Conservation (phyloP, 1,284 basidiomycete genomes). For the Boletus smithii region DNA sequence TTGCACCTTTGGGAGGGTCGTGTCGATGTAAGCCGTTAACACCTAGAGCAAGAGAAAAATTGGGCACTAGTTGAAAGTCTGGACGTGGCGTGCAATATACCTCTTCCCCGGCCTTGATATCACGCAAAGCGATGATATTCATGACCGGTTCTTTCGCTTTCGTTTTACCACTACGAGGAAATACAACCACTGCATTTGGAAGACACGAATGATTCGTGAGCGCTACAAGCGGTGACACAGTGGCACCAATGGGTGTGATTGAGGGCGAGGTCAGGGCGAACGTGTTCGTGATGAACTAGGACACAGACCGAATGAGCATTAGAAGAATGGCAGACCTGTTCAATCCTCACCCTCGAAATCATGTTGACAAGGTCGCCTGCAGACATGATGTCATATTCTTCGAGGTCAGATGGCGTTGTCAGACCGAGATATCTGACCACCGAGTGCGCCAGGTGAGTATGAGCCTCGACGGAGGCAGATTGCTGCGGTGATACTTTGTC, state of each 20-base stretch:
- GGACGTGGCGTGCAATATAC: constrained; percentile 37
- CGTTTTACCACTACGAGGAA: constrained; percentile 53
- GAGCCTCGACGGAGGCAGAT: constrained; percentile 48
- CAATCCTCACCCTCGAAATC: constrained; percentile 58
- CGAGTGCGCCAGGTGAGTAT: constrained; percentile 67
- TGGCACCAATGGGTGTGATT: constrained; percentile 76
- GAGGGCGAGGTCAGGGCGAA: constrained; percentile 79
- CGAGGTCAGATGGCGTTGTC: constrained; percentile 54
- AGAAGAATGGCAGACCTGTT: not conserved
- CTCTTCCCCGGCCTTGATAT: constrained; percentile 68
- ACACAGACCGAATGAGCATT: constrained; percentile 1
- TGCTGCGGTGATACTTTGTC: constrained; percentile 41
- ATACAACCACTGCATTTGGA: constrained; percentile 89
- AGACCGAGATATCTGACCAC: constrained; percentile 65
- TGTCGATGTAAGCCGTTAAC: constrained; percentile 82
- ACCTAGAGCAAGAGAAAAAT: constrained; percentile 36
- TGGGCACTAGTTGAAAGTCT: constrained; percentile 2
- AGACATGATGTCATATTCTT: constrained; percentile 52
- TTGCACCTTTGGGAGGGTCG: constrained; percentile 58
- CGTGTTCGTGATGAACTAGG: constrained; percentile 83
- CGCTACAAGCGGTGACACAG: constrained; percentile 75
- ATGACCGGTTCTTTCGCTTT: constrained; percentile 56
- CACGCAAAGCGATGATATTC: constrained; percentile 67
- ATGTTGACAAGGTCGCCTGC: constrained; percentile 64
- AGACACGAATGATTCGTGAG: constrained; percentile 90